Conservation (phyloP, 2,329 filamentous ascomycete species). For the Fusarium tuaranense region DNA sequence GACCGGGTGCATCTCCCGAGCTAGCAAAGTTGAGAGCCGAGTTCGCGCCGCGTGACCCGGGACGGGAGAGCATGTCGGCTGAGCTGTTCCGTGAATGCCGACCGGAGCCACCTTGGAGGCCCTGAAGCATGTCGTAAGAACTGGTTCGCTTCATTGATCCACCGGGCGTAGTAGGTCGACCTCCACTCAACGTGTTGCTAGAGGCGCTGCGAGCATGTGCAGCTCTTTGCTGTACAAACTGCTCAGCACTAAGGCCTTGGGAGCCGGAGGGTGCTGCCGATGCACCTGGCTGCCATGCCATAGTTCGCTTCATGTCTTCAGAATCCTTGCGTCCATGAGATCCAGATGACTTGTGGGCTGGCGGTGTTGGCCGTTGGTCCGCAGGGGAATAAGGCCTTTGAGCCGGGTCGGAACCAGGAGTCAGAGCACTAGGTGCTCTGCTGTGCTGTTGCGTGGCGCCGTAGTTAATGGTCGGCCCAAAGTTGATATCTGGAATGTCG, state of each 20-base stretch:
- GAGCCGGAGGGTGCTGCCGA: conserved; percentile 59
- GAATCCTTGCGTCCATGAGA: conserved; percentile 61
- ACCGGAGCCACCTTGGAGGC: conserved; percentile 29
- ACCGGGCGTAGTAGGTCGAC: conserved; percentile 41
- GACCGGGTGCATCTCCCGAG: conserved; percentile 56
- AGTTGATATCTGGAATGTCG: conserved; percentile 81
- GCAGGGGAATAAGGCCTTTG: conserved; percentile 50
- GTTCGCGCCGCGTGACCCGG: conserved; percentile 70
- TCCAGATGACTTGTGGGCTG: conserved; percentile 36
- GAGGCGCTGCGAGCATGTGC: conserved; percentile 71
- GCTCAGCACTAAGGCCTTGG: conserved; percentile 77
- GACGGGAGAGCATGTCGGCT: conserved; percentile 60
- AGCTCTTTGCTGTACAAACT: conserved; percentile 85
- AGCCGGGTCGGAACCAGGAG: conserved; percentile 21
- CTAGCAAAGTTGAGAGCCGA: conserved; percentile 62
- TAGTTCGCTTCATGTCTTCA: conserved; percentile 70
- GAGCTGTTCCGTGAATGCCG: conserved; percentile 58
- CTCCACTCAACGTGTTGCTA: conserved; percentile 55
- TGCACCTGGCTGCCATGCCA: conserved; percentile 84
- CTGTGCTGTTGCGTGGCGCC: conserved; percentile 50
- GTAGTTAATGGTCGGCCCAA: conserved; percentile 85
- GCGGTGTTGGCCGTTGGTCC: conserved; percentile 40
- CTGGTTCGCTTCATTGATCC: conserved; percentile 53
- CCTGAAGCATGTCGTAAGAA: conserved; percentile 55
- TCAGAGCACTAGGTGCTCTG: conserved; percentile 44